phyloP scores from a whole-genome alignment of 192 early-diverging fungal species.

The Rhizophagus clarus region DNA sequence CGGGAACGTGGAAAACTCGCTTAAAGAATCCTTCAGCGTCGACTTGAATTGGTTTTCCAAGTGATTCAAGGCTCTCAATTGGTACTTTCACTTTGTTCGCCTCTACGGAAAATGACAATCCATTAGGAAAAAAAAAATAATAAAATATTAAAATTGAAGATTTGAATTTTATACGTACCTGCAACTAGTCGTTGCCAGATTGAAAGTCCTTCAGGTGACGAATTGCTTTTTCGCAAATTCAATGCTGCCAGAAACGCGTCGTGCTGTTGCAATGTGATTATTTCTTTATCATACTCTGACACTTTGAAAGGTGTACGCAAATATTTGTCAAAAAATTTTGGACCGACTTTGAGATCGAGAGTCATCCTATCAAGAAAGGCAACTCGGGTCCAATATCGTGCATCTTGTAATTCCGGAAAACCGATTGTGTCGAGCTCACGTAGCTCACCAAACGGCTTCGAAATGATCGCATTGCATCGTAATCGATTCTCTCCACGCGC shows the following conservation, averaged over 20 bases:
- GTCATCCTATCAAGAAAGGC: constrained; percentile 34
- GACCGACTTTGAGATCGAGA: constrained; percentile 34
- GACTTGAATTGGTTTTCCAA: constrained; percentile 40
- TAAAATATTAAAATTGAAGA: too few relatives aligned
- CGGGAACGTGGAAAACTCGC: constrained; percentile 54
- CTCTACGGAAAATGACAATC: neutral
- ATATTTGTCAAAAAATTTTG: constrained; percentile 41
- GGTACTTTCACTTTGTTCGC: constrained; percentile 41
- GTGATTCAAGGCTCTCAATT: constrained; percentile 30
- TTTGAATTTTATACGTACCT: neutral
- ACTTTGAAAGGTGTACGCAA: constrained; percentile 40
- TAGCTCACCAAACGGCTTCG: constrained; percentile 45
- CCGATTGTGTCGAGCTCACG: constrained; percentile 43
- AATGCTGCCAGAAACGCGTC: constrained; percentile 34
- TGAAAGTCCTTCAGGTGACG: neutral
- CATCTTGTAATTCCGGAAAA: constrained; percentile 43
- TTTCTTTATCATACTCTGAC: constrained; percentile 29
- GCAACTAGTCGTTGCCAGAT: neutral
- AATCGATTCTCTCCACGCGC: neutral
- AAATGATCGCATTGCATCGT: constrained; percentile 37
- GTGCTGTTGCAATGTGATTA: constrained; percentile 32
- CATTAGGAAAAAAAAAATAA: neutral
- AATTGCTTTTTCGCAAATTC: constrained; percentile 18
- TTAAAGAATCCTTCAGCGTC: constrained; percentile 63
- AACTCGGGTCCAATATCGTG: constrained; percentile 39